phyloP scores from a whole-genome alignment of 805 yeast species.

The Candida glaebosa region DNA sequence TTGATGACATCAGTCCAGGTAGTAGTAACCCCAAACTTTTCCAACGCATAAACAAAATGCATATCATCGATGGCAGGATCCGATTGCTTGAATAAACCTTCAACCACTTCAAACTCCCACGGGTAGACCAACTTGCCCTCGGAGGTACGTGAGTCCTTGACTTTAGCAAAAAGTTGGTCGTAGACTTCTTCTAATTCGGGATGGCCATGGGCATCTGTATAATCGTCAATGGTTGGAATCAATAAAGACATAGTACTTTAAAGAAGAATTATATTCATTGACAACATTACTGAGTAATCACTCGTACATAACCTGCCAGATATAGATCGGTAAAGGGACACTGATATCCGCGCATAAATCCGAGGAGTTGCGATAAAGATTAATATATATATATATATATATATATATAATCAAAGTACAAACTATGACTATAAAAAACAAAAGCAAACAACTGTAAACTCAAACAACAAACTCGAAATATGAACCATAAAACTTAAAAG shows the following conservation, averaged over 20 bases:
- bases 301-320: too few relatives aligned
- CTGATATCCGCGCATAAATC: too few relatives aligned
- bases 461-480: neutral
- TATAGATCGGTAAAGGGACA: too few relatives aligned
- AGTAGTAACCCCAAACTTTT: constrained; percentile 43
- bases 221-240: constrained; percentile 29
- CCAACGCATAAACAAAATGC: constrained; percentile 39
- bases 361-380: too few relatives aligned
- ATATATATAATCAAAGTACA: neutral
- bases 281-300: too few relatives aligned
- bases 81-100: constrained; percentile 49
- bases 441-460: neutral
- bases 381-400: too few relatives aligned
- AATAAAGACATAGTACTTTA: constrained; percentile 23
- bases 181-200: constrained; percentile 15
- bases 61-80: constrained; percentile 44
- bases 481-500: too few relatives aligned
- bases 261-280: too few relatives aligned
- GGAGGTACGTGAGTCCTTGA: constrained; percentile 15
- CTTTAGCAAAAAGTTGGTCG: constrained; percentile 9
- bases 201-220: constrained; percentile 30
- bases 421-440: too few relatives aligned
- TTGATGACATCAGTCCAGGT: constrained; percentile 37
- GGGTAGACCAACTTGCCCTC: constrained; percentile 24
- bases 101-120: constrained; percentile 48